These are phyloP conservation scores for Kappamyces sp. DNA, from an alignment of 192 early-diverging fungal genomes.

Conservation along the genomic window DNA sequence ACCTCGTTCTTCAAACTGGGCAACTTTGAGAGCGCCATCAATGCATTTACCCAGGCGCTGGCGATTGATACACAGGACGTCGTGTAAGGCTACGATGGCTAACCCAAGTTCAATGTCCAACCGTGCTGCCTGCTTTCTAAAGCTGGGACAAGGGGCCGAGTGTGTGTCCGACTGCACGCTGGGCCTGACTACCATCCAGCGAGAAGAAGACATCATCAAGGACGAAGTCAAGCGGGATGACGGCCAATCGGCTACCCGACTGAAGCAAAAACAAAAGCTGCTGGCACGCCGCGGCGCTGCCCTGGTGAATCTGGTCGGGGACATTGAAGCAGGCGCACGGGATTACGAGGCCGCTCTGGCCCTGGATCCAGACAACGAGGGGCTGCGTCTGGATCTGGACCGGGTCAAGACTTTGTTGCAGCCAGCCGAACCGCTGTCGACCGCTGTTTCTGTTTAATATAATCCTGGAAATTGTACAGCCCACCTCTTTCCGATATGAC, in stretches of 20 bases:
- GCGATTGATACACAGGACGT: slow-evolving; percentile 55
- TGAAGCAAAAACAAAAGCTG: slow-evolving; percentile 42
- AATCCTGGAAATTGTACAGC: too few relatives aligned
- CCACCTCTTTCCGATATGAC: too few relatives aligned
- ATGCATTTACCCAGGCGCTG: slow-evolving; percentile 64
- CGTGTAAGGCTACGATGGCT: slow-evolving; percentile 31
- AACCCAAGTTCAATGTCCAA: slow-evolving; percentile 48
- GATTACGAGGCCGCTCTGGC: slow-evolving; percentile 10
- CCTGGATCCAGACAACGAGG: slow-evolving; percentile 10
- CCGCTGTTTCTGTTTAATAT: too few relatives aligned
- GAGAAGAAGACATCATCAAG: slow-evolving; percentile 22
- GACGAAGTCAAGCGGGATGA: slow-evolving; percentile 38
- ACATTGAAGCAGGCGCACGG: slow-evolving; percentile 7
- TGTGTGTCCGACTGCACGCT: slow-evolving; percentile 60
- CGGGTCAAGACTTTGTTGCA: background rate
- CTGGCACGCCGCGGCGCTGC: slow-evolving; percentile 64
- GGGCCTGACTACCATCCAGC: slow-evolving; percentile 43
- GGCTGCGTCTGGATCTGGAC: background rate
- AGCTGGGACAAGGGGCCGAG: slow-evolving; percentile 44
- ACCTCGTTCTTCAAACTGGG: slow-evolving; percentile 62
- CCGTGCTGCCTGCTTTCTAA: slow-evolving; percentile 59
- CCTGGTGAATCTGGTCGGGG: slow-evolving; percentile 38
- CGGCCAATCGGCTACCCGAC: slow-evolving; percentile 33
- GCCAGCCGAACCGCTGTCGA: too few relatives aligned
- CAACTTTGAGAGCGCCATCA: slow-evolving; percentile 59